phyloP scores from a whole-genome alignment of 148 eudicot genomes.

The Chenopodium suecicum region DNA sequence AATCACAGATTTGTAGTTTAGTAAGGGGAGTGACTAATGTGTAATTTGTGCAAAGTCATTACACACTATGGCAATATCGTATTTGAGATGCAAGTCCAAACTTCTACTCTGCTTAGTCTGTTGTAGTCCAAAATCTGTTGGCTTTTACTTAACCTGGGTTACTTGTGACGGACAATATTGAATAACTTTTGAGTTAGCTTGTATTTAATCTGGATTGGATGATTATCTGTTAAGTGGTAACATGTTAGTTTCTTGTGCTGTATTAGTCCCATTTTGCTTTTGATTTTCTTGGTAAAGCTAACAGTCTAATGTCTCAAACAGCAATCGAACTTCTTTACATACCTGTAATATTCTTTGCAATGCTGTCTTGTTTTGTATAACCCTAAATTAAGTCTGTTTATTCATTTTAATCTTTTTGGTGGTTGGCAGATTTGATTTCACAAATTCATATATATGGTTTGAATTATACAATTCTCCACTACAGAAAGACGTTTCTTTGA shows the following conservation, averaged over 20 bases:
- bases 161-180: too few relatives aligned
- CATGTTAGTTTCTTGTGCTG: background rate
- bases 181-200: too few relatives aligned
- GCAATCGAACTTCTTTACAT: background rate
- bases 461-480: constrained; percentile 85
- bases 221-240: too few relatives aligned
- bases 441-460: constrained; percentile 86
- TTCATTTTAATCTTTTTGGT: background rate
- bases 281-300: background rate
- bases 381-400: background rate
- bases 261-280: background rate
- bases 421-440: constrained; percentile 70
- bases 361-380: background rate
- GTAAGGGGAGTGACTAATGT: background rate
- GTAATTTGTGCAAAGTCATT: background rate
- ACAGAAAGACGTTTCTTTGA: constrained; percentile 71
- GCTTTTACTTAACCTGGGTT: too few relatives aligned
- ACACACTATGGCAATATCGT: background rate
- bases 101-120: background rate
- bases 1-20: background rate
- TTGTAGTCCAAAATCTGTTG: background rate
- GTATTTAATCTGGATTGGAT: too few relatives aligned
- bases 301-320: background rate
- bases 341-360: background rate
- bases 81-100: background rate